phyloP scores from a whole-genome alignment of 768 basidiomycete species.

The Serendipita sp. region DNA sequence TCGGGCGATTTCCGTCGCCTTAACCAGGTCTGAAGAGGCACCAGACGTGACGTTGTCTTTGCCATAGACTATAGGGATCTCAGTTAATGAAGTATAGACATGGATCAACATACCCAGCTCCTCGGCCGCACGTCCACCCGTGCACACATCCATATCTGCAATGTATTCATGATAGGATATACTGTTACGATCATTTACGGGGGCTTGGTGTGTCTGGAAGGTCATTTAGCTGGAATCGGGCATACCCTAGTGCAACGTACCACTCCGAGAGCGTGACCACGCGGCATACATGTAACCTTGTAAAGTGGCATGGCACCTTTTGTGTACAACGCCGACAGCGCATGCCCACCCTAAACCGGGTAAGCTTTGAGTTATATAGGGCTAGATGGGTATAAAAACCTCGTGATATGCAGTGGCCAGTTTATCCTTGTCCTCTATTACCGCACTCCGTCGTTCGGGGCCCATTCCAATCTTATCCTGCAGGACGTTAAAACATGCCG shows the following conservation, averaged over 20 bases:
- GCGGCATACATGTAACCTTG: conserved; percentile 94
- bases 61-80: conserved; percentile 56
- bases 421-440: conserved; percentile 74
- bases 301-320: conserved; percentile 92
- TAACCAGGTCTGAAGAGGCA: conserved; percentile 71
- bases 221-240: neutral
- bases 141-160: conserved; percentile 74
- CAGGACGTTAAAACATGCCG: neutral
- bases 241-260: conserved; percentile 28
- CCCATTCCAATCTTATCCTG: conserved; percentile 95
- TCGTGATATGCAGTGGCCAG: conserved; percentile 93
- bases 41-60: conserved; percentile 80
- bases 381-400: conserved; percentile 25
- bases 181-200: conserved; percentile 60
- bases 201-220: conserved; percentile 50
- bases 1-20: conserved; percentile 64
- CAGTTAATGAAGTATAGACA: conserved; percentile 7
- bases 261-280: conserved; percentile 82
- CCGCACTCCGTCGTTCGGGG: conserved; percentile 79
- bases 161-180: conserved; percentile 58
- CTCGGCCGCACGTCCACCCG: conserved; percentile 93
- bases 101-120: conserved; percentile 46
- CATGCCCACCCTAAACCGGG: conserved; percentile 63
- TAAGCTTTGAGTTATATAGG: conserved; percentile 8
- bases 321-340: conserved; percentile 86